phyloP scores from a whole-genome alignment of 805 yeast species.

The Aciculoconidium aculeatum region DNA sequence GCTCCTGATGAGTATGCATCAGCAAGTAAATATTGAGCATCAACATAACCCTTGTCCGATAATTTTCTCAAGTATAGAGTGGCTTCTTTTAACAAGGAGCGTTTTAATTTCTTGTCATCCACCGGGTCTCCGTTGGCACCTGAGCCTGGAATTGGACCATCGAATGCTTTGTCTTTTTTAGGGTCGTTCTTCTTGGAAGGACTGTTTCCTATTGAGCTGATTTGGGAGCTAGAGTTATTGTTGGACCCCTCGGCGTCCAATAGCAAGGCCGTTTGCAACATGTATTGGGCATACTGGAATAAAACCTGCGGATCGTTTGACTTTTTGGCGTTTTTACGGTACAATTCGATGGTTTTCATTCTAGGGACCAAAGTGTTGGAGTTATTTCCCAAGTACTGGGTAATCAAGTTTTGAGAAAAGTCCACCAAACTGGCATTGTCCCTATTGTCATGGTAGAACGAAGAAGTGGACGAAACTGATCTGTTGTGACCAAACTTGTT shows the following conservation, averaged over 20 bases:
- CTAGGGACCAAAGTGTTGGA: slow-evolving; percentile 58
- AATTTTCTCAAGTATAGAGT: slow-evolving; percentile 60
- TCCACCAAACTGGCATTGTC: slow-evolving; percentile 39
- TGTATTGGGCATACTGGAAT: slow-evolving; percentile 86
- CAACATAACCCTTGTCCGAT: slow-evolving; percentile 74
- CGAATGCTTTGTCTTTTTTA: slow-evolving; percentile 16
- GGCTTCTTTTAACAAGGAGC: slow-evolving; percentile 72
- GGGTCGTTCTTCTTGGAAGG: too few species aligned
- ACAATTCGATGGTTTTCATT: slow-evolving; percentile 78
- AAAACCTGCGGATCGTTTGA: slow-evolving; percentile 82
- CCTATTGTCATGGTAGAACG: slow-evolving; percentile 27
- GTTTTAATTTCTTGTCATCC: slow-evolving; percentile 29
- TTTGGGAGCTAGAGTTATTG: slow-evolving; percentile 2
- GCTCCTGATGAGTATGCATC: slow-evolving; percentile 86
- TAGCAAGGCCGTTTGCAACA: slow-evolving; percentile 77
- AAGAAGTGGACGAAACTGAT: slow-evolving; percentile 33
- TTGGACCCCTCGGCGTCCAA: slow-evolving; percentile 32
- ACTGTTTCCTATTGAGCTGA: slow-evolving; percentile 13
- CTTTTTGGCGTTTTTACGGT: slow-evolving; percentile 78
- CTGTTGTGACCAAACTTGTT: slow-evolving; percentile 23
- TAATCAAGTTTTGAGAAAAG: slow-evolving; percentile 46
- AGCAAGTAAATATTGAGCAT: slow-evolving; percentile 89
- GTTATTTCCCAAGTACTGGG: slow-evolving; percentile 48
- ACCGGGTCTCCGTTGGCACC: slow-evolving; percentile 9
- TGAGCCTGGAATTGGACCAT: slow-evolving; percentile 13